These are phyloP conservation scores for Fusarium sp. DNA, from an alignment of 2,329 filamentous ascomycete species.

Conservation along the genomic window DNA sequence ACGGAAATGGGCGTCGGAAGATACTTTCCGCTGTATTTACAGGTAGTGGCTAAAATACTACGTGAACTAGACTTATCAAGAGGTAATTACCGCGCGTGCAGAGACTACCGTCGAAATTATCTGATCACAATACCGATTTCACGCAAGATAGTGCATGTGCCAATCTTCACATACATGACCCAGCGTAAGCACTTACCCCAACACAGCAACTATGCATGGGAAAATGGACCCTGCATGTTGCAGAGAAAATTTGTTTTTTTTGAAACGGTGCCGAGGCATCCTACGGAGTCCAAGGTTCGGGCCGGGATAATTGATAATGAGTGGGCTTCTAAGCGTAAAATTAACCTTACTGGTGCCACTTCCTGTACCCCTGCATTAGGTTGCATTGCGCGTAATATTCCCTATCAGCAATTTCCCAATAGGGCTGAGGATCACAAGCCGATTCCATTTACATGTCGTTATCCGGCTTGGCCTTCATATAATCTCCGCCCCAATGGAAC, in stretches of 20 bases:
- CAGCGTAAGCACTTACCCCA: too few relatives aligned
- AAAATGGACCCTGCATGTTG: too few relatives aligned
- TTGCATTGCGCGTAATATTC: background rate
- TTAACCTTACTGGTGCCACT: background rate
- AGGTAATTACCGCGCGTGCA: slow-evolving; percentile 4
- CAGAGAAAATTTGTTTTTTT: background rate
- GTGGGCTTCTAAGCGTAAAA: slow-evolving; percentile 2
- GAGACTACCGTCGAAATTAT: too few relatives aligned
- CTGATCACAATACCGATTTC: too few relatives aligned
- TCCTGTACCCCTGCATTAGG: background rate
- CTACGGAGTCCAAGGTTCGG: too few relatives aligned
- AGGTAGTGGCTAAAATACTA: background rate
- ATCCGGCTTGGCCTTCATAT: background rate
- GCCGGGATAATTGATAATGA: too few relatives aligned
- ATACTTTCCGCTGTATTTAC: too few relatives aligned
- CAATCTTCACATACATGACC: too few relatives aligned
- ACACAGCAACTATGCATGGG: too few relatives aligned
- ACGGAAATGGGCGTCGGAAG: background rate
- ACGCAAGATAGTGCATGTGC: too few relatives aligned
- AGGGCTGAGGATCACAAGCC: background rate
- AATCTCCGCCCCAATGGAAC: background rate
- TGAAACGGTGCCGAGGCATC: background rate
- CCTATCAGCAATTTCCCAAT: background rate
- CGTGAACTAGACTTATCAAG: background rate
- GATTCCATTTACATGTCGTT: too few relatives aligned